Conservation (phyloP, 176 grass and related monocot species). For the Triticum turgidum region DNA sequence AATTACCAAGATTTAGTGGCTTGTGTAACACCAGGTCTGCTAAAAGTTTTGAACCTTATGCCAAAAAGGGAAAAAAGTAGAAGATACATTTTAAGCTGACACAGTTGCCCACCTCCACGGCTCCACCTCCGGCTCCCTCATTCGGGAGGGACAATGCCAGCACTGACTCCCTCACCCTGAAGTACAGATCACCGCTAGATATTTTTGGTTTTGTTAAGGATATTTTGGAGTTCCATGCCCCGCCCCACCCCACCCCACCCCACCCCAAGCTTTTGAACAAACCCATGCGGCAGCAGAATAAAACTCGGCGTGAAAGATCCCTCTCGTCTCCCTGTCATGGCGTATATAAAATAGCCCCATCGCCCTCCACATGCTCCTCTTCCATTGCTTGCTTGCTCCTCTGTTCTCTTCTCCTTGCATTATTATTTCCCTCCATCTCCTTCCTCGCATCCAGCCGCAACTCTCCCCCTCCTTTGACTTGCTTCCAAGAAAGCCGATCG, state of each 20-base stretch:
- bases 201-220: neutral
- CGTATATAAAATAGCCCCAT: conserved; percentile 28
- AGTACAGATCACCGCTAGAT: neutral
- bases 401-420: neutral
- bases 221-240: neutral
- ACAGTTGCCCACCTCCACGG: neutral
- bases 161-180: neutral
- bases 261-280: neutral
- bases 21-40: neutral
- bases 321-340: conserved; percentile 14
- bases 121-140: neutral
- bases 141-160: neutral
- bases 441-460: conserved; percentile 5
- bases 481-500: neutral
- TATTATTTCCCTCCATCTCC: neutral
- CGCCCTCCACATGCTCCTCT: neutral
- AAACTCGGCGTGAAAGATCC: neutral
- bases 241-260: neutral
- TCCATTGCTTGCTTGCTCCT: neutral
- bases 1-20: no score
- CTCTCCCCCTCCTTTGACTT: neutral
- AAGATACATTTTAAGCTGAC: neutral
- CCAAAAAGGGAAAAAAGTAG: neutral
- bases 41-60: neutral
- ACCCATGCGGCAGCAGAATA: neutral